A percentile compares a stretch with the other conserved stretches of the same genome.
Conservation (phyloP, 768 basidiomycete genomes). For the Lactifluus piperatus region DNA sequence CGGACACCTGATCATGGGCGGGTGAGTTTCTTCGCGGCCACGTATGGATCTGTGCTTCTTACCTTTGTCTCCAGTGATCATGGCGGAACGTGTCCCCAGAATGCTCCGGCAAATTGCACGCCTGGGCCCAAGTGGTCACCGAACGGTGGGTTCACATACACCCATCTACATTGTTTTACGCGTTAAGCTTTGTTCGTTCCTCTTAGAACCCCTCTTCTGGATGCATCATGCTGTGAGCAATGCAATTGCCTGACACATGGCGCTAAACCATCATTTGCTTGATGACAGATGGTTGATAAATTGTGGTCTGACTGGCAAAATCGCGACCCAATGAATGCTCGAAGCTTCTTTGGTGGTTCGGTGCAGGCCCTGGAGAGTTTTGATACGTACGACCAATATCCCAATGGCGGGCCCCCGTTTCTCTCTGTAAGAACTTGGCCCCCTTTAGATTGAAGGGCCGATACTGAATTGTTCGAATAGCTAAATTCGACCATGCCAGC, state of each 20-base stretch:
- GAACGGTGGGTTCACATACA: conserved; percentile 23
- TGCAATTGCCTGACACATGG: neutral
- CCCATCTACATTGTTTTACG: neutral
- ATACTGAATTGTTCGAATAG: conserved; percentile 9
- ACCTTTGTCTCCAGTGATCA: conserved; percentile 23
- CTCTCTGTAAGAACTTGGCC: conserved; percentile 19
- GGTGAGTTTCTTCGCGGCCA: conserved; percentile 16
- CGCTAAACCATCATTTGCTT: neutral
- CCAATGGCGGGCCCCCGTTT: conserved; percentile 23
- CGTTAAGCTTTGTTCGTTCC: neutral
- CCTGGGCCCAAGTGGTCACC: conserved; percentile 27
- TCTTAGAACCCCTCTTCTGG: conserved; percentile 30
- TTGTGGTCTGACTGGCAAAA: conserved; percentile 33
- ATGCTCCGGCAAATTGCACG: conserved; percentile 23
- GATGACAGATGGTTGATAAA: conserved; percentile 30
- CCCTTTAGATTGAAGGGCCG: neutral
- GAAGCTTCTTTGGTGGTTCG: conserved; percentile 28
- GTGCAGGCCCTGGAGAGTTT: conserved; percentile 24
- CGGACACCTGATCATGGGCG: conserved; percentile 29
- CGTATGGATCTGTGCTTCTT: neutral
- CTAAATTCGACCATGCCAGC: conserved; percentile 24
- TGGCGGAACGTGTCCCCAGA: conserved; percentile 24
- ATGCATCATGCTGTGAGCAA: conserved; percentile 29
- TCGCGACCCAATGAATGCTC: conserved; percentile 21
- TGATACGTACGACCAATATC: conserved; percentile 22